These are phyloP conservation scores for Clitoria ternatea DNA, from an alignment of 306 rosid species.

Conservation along the genomic window DNA sequence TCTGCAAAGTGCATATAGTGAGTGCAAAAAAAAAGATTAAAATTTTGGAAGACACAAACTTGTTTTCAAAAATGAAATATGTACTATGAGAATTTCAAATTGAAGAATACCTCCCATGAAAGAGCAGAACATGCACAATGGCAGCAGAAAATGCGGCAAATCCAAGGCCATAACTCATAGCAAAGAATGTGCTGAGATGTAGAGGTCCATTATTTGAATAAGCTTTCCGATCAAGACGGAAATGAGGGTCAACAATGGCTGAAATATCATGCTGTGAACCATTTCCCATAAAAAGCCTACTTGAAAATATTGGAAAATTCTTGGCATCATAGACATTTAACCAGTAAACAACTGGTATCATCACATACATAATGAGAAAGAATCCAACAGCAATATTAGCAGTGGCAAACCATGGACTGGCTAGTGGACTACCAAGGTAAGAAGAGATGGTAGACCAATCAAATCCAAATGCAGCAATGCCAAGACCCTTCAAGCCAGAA, in stretches of 20 bases:
- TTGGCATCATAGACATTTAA: background rate
- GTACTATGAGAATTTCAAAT: no score
- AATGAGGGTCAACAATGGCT: background rate
- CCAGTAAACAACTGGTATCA: background rate
- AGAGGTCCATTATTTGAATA: background rate
- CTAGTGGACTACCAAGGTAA: slow-evolving; percentile 55
- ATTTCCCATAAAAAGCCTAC: background rate
- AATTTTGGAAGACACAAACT: no score
- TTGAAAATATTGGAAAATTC: background rate
- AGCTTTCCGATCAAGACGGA: background rate
- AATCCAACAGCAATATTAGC: slow-evolving; percentile 51
- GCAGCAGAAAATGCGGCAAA: slow-evolving; percentile 60
- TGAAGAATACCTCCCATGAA: slow-evolving; percentile 42
- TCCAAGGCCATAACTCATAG: slow-evolving; percentile 59
- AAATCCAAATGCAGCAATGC: slow-evolving; percentile 65
- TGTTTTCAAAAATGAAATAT: no score
- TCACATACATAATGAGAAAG: background rate
- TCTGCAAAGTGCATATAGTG: background rate
- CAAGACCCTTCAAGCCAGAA: slow-evolving; percentile 62
- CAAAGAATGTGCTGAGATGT: slow-evolving; percentile 38
- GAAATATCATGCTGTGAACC: background rate
- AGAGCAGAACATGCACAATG: slow-evolving; percentile 52
- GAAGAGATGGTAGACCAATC: slow-evolving; percentile 66
- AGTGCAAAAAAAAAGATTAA: no score
- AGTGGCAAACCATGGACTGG: slow-evolving; percentile 66